Conservation (phyloP, 2,329 filamentous ascomycete genomes). For the Plenodomus tracheiphilus region DNA sequence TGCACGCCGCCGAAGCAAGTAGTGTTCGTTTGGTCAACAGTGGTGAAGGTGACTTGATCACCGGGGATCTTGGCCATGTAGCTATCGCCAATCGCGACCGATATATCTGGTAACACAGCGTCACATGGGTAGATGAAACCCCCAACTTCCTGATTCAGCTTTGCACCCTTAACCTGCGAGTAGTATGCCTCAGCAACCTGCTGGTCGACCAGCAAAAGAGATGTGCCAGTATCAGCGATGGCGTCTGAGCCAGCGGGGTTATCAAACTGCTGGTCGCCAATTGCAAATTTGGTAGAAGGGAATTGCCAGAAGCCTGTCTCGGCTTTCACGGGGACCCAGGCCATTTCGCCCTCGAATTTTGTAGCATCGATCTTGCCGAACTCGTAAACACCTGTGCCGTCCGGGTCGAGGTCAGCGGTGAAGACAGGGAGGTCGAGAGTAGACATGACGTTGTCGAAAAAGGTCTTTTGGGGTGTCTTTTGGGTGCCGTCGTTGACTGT, state of each 20-base stretch:
- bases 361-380: constrained; percentile 70
- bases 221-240: constrained; percentile 62
- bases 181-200: constrained; percentile 55
- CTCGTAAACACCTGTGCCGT: constrained; percentile 67
- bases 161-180: constrained; percentile 44
- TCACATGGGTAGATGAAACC: constrained; percentile 52
- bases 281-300: constrained; percentile 58
- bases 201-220: constrained; percentile 63
- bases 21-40: constrained; percentile 46
- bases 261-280: constrained; percentile 59
- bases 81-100: constrained; percentile 59
- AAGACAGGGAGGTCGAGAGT: constrained; percentile 68
- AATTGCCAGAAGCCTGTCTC: constrained; percentile 72
- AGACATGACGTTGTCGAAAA: constrained; percentile 71
- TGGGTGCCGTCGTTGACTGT: constrained; percentile 55
- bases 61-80: constrained; percentile 63
- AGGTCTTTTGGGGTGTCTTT: constrained; percentile 68
- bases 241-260: constrained; percentile 54
- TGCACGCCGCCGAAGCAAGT: constrained; percentile 72
- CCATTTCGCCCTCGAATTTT: constrained; percentile 66
- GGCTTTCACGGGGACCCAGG: constrained; percentile 64
- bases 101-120: constrained; percentile 48
- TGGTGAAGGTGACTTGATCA: constrained; percentile 45
- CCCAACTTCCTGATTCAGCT: constrained; percentile 42
- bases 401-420: constrained; percentile 68